Conservation (phyloP, 805 yeast genomes). For the Debaryomyces castellii region DNA sequence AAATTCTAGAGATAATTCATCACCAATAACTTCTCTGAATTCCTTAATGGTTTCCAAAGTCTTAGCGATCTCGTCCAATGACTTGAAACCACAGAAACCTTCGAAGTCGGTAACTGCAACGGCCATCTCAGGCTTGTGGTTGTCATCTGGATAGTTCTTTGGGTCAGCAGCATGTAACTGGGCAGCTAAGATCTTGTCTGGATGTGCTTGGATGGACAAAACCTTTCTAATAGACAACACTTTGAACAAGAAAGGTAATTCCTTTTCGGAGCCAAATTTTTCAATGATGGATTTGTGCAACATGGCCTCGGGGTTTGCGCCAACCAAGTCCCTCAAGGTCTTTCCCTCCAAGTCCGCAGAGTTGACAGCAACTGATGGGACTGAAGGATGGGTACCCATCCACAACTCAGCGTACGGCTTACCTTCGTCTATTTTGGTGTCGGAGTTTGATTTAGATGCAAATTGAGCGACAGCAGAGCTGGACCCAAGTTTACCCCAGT, state of each 20-base stretch:
- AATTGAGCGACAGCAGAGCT: slow-evolving; percentile 86
- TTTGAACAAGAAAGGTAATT: slow-evolving; percentile 90
- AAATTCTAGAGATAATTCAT: slow-evolving; percentile 55
- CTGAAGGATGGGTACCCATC: slow-evolving; percentile 99
- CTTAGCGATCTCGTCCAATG: slow-evolving; percentile 70
- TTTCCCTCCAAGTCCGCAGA: slow-evolving; percentile 40
- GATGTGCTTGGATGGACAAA: slow-evolving; percentile 95
- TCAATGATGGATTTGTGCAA: slow-evolving; percentile 59
- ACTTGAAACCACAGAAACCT: slow-evolving; percentile 98
- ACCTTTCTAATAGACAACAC: slow-evolving; percentile 92
- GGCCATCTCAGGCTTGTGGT: slow-evolving; percentile 99
- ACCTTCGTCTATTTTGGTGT: slow-evolving; percentile 59
- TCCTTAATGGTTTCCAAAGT: slow-evolving; percentile 77
- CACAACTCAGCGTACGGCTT: slow-evolving; percentile 96
- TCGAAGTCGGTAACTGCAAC: slow-evolving; percentile 94
- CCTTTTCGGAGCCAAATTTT: slow-evolving; percentile 67
- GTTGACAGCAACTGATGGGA: slow-evolving; percentile 66
- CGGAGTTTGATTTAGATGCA: slow-evolving; percentile 68
- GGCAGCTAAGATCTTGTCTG: slow-evolving; percentile 82
- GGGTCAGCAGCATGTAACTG: slow-evolving; percentile 82
- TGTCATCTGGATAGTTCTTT: slow-evolving; percentile 92
- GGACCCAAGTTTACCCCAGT: slow-evolving; percentile 86
- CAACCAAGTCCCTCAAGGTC: slow-evolving; percentile 66
- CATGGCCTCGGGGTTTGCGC: slow-evolving; percentile 53
- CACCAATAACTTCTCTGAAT: slow-evolving; percentile 68